Percentiles rank a stretch among this genome's conserved stretches.
phyloP scores from a whole-genome alignment of 805 yeast species.

The Tetrapisispora iriomotensis region DNA sequence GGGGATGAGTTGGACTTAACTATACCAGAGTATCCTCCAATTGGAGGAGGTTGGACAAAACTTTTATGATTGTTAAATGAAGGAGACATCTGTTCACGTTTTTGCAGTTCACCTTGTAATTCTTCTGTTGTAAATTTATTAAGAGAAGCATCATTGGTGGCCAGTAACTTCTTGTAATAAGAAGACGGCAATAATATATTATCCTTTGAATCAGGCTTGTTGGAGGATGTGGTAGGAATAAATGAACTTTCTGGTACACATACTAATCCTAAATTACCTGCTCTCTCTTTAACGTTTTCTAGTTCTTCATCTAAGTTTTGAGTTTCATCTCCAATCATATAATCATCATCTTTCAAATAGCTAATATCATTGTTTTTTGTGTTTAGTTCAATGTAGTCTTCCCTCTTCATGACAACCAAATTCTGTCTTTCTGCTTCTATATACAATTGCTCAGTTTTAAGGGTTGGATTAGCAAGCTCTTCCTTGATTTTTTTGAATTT shows the following conservation, averaged over 20 bases:
- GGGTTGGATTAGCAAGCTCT: constrained; percentile 24
- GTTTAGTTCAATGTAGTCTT: constrained; percentile 9
- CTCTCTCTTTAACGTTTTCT: constrained; percentile 31
- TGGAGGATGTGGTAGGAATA: constrained; percentile 52
- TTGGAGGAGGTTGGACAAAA: constrained; percentile 12
- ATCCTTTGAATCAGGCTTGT: constrained; percentile 43
- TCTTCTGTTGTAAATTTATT: constrained; percentile 35
- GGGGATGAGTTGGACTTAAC: no score
- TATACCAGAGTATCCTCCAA: no score
- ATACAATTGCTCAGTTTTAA: constrained; percentile 13
- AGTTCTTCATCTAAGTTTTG: constrained; percentile 8
- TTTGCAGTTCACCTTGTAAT: constrained; percentile 37
- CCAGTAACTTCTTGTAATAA: constrained; percentile 50
- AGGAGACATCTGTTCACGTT: constrained; percentile 32
- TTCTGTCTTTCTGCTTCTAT: constrained; percentile 21
- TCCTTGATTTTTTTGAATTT: constrained; percentile 26
- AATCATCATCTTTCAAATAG: constrained; percentile 3
- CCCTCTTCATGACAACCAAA: constrained; percentile 5
- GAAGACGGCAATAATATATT: constrained; percentile 56
- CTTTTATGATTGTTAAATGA: constrained; percentile 2
- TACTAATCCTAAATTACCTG: constrained; percentile 39
- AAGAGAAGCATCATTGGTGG: constrained; percentile 16
- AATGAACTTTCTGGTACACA: constrained; percentile 51
- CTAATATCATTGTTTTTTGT: neutral
- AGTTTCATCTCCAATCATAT: constrained; percentile 6